Percentiles rank a stretch among this genome's conserved stretches.
phyloP scores from a whole-genome alignment of 306 rosid species.

The Quercus gilva region DNA sequence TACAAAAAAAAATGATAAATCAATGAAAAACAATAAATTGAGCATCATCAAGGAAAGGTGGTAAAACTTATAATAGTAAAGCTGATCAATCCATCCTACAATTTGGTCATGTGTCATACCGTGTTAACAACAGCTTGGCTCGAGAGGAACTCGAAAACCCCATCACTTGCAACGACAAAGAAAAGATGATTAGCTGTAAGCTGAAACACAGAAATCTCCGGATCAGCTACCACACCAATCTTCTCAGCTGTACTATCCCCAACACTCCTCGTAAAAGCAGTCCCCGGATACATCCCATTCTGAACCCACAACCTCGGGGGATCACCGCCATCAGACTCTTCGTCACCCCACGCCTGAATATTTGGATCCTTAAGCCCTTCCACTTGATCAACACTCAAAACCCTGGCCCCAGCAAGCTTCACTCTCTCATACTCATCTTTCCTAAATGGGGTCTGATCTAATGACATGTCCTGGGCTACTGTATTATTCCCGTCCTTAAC shows the following conservation, averaged over 20 bases:
- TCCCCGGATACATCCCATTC: conserved; percentile 77
- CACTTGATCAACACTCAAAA: conserved; percentile 85
- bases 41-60: background rate
- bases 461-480: conserved; percentile 77
- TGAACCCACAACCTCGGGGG: conserved; percentile 97
- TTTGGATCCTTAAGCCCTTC: conserved; percentile 88
- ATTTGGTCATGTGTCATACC: conserved; percentile 45
- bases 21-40: conserved; percentile 1
- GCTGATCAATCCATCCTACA: background rate
- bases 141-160: conserved; percentile 88
- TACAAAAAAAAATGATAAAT: background rate
- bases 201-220: conserved; percentile 68
- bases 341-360: conserved; percentile 88
- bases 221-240: conserved; percentile 85
- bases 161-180: conserved; percentile 94
- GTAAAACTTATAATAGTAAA: background rate
- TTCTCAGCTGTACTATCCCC: conserved; percentile 87
- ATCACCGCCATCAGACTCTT: conserved; percentile 75
- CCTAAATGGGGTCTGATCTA: conserved; percentile 95
- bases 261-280: conserved; percentile 96
- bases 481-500: conserved; percentile 73
- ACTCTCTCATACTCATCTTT: conserved; percentile 90
- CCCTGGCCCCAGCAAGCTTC: conserved; percentile 86
- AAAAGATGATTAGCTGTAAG: conserved; percentile 79
- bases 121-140: conserved; percentile 89